Evolutionary conservation across 495 filamentous ascomycete genomes (phyloP).

Genomic region (Tuber umbilicatum): DNA sequence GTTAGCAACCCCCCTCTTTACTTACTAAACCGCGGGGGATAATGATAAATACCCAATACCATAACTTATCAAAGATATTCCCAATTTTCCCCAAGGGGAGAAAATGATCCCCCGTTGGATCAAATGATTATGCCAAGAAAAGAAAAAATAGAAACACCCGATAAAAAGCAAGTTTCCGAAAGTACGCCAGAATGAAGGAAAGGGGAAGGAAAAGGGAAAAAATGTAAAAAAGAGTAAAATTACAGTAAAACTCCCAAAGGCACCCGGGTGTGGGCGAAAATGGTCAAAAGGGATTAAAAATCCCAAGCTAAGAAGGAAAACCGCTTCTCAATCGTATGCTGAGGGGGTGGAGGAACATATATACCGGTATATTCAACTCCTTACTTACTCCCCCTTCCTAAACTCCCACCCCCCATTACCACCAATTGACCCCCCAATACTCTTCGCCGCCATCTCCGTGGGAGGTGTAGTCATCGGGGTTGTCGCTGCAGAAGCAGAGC

Average conservation of each 20-base stretch:
- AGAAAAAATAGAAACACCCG: conserved; percentile 11
- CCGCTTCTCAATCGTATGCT: neutral
- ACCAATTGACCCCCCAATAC: neutral
- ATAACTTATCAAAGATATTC: conserved; percentile 10
- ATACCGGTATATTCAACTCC: conserved; percentile 22
- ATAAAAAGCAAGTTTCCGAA: conserved; percentile 11
- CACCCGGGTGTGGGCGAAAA: neutral
- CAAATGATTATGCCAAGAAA: conserved; percentile 16
- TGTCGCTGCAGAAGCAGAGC: neutral
- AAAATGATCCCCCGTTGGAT: conserved; percentile 8
- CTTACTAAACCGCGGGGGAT: neutral
- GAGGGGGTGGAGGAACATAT: conserved; percentile 19
- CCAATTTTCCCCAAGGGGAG: conserved; percentile 21
- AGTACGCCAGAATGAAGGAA: conserved; percentile 16
- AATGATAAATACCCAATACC: neutral
- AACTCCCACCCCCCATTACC: conserved; percentile 25
- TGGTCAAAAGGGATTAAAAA: conserved; percentile 2
- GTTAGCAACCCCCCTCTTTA: neutral
- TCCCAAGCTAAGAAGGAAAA: conserved; percentile 17
- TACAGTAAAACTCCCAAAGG: neutral
- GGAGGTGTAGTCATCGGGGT: neutral
- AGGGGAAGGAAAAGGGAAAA: conserved; percentile 11
- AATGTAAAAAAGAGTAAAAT: conserved; percentile 27
- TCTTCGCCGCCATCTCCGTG: neutral
- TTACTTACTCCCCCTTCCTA: conserved; percentile 1